Percentiles rank a stretch among this genome's conserved stretches.
Evolutionary conservation across 1,284 basidiomycete species (phyloP).

Genomic region (Ganoderma resinaceum): DNA sequence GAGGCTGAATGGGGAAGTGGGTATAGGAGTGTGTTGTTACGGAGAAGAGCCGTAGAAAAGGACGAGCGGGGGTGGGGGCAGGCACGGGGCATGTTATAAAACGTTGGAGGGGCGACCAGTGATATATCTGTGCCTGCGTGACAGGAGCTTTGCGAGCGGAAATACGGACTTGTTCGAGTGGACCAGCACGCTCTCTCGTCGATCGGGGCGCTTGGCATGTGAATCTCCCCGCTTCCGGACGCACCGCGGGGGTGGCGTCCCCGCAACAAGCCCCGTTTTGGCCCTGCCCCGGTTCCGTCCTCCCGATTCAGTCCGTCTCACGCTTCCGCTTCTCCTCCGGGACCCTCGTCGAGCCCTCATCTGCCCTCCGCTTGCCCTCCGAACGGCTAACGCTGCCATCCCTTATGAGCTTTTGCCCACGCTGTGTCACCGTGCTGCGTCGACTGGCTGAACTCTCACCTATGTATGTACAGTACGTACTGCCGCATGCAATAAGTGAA

Average conservation of each 20-base stretch:
- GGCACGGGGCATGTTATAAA: slow-evolving; percentile 14
- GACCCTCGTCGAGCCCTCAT: slow-evolving; percentile 2
- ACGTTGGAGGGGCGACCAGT: slow-evolving; percentile 7
- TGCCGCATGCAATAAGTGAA: neutral
- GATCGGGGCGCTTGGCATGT: slow-evolving; percentile 16
- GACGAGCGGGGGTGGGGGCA: neutral
- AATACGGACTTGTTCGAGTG: neutral
- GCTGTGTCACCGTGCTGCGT: neutral
- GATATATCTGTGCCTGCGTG: slow-evolving; percentile 3
- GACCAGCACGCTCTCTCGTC: neutral
- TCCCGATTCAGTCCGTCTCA: slow-evolving; percentile 16
- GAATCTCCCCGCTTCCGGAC: slow-evolving; percentile 15
- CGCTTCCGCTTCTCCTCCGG: slow-evolving; percentile 22
- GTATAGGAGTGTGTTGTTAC: neutral
- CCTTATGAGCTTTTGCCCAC: neutral
- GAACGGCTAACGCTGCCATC: slow-evolving; percentile 4
- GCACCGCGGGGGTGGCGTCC: slow-evolving; percentile 4
- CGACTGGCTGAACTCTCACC: neutral
- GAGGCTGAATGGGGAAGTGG: neutral
- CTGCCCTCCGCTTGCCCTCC: slow-evolving; percentile 18
- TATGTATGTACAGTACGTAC: neutral
- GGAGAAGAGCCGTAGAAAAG: neutral
- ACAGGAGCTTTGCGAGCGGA: slow-evolving; percentile 16
- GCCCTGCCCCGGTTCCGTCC: slow-evolving; percentile 5
- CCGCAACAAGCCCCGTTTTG: slow-evolving; percentile 1